A percentile compares a stretch with the other conserved stretches of the same genome.
phyloP scores from a whole-genome alignment of 257 asterid species.

The Verbena officinalis region DNA sequence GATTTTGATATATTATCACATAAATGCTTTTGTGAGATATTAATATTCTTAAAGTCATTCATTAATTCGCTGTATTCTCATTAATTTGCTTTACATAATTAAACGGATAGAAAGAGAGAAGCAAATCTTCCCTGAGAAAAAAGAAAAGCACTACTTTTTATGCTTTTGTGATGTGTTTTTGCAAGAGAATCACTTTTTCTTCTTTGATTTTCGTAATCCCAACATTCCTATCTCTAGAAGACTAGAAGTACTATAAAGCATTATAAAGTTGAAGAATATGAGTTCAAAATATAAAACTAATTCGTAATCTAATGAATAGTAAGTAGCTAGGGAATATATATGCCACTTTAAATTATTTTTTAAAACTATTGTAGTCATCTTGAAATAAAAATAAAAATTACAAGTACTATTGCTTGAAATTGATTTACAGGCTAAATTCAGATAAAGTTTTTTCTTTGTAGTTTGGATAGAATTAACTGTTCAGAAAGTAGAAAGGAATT shows the following conservation, averaged over 20 bases:
- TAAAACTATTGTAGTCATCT: too few relatives aligned
- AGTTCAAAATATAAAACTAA: constrained; percentile 26
- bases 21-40: constrained; percentile 3
- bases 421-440: too few relatives aligned
- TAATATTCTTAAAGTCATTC: neutral
- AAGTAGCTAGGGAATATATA: too few relatives aligned
- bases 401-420: too few relatives aligned
- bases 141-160: constrained; percentile 50
- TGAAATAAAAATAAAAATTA: too few relatives aligned
- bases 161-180: constrained; percentile 58
- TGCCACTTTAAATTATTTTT: too few relatives aligned
- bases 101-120: constrained; percentile 13
- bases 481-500: neutral
- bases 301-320: too few relatives aligned
- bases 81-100: neutral
- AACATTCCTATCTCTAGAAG: constrained; percentile 67
- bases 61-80: neutral
- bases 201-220: constrained; percentile 62
- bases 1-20: neutral
- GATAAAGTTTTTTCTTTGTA: too few relatives aligned
- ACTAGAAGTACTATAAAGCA: constrained; percentile 58
- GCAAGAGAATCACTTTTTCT: constrained; percentile 52
- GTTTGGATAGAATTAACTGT: neutral
- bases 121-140: constrained; percentile 20
- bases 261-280: constrained; percentile 42